phyloP scores from a whole-genome alignment of 2,329 filamentous ascomycete genomes.

The Trichoderma arundinaceum region DNA sequence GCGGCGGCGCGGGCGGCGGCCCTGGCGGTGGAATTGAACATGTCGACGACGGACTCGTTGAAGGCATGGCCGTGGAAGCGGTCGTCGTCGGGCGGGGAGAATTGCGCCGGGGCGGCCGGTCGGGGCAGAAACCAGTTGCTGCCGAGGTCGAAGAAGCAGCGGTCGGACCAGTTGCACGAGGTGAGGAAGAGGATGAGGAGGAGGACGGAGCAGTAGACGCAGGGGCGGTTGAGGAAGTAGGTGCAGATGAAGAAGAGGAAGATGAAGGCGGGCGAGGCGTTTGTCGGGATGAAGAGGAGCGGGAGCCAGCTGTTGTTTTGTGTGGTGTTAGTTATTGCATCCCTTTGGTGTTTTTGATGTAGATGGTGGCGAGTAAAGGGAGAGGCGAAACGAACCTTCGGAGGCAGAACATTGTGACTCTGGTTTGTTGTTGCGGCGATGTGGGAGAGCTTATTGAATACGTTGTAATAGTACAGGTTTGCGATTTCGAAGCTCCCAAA shows the following conservation, averaged over 20 bases:
- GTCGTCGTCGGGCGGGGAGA: background rate
- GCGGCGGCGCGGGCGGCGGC: slow-evolving; percentile 70
- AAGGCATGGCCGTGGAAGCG: slow-evolving; percentile 40
- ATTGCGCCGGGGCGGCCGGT: slow-evolving; percentile 42
- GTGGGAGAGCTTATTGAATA: background rate
- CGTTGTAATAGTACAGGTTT: too few relatives aligned
- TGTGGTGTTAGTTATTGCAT: background rate
- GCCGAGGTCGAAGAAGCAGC: slow-evolving; percentile 90
- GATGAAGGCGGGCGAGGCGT: slow-evolving; percentile 83
- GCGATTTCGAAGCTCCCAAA: too few relatives aligned
- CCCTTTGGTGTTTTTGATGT: background rate
- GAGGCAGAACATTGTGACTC: slow-evolving; percentile 63
- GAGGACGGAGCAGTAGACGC: slow-evolving; percentile 96
- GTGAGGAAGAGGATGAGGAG: slow-evolving; percentile 94
- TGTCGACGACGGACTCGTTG: slow-evolving; percentile 58
- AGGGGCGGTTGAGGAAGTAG: slow-evolving; percentile 95
- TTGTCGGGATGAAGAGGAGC: slow-evolving; percentile 85
- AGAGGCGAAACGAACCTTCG: slow-evolving; percentile 54
- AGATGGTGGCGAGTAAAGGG: background rate
- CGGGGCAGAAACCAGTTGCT: slow-evolving; percentile 95
- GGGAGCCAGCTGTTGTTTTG: slow-evolving; percentile 72
- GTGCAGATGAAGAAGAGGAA: slow-evolving; percentile 90
- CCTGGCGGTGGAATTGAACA: slow-evolving; percentile 72
- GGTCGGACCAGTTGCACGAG: slow-evolving; percentile 86
- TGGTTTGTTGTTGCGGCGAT: background rate